A percentile compares a stretch with the other conserved stretches of the same genome.
phyloP scores from a whole-genome alignment of 2,329 filamentous ascomycete genomes.

The Grosmannia clavigera region DNA sequence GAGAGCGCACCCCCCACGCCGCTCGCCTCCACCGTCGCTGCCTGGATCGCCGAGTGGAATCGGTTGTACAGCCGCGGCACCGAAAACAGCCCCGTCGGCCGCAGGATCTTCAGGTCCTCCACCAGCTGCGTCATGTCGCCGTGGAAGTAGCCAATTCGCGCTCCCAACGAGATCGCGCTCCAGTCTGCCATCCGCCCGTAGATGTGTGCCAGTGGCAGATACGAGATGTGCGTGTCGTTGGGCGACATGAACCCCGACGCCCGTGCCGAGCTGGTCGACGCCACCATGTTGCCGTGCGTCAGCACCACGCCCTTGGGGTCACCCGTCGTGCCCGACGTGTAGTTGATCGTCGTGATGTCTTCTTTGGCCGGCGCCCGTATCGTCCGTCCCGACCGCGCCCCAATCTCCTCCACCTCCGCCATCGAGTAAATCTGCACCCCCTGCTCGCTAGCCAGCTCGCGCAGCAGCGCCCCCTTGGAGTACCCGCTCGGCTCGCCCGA shows the following conservation, averaged over 20 bases:
- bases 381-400: conserved; percentile 54
- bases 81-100: conserved; percentile 72
- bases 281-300: conserved; percentile 69
- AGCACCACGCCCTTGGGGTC: conserved; percentile 74
- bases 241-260: conserved; percentile 36
- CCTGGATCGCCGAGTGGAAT: conserved; percentile 72
- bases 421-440: conserved; percentile 74
- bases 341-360: conserved; percentile 82
- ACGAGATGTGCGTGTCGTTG: conserved; percentile 62
- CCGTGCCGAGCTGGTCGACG: conserved; percentile 53
- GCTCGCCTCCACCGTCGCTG: conserved; percentile 63
- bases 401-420: conserved; percentile 68
- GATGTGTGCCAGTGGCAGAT: conserved; percentile 89
- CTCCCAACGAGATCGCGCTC: conserved; percentile 56
- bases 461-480: conserved; percentile 70
- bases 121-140: conserved; percentile 77
- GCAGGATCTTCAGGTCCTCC: conserved; percentile 80
- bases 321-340: conserved; percentile 77
- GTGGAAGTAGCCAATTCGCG: conserved; percentile 81
- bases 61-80: conserved; percentile 88
- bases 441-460: conserved; percentile 57
- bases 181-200: conserved; percentile 81
- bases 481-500: conserved; percentile 63
- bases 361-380: conserved; percentile 60
- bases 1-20: conserved; percentile 75